These are phyloP conservation scores for Diplocarpon rosae DNA, from an alignment of 2,329 filamentous ascomycete species.

Conservation along the genomic window DNA sequence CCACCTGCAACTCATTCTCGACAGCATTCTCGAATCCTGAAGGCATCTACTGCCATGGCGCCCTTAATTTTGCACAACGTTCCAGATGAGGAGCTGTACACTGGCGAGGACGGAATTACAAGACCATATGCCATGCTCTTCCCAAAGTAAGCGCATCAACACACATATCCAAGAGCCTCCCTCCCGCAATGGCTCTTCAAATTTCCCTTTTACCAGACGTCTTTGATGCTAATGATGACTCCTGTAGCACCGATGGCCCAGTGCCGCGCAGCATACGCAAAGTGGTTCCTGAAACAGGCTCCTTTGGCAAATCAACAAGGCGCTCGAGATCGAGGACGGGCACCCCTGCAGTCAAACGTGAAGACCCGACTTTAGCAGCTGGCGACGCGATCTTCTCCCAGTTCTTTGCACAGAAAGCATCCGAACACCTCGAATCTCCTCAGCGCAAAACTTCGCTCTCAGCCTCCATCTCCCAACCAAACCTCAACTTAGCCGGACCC, in stretches of 20 bases:
- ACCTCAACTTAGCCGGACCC: constrained; percentile 27
- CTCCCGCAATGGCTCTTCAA: constrained; percentile 3
- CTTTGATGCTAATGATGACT: constrained; percentile 8
- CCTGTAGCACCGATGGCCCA: constrained; percentile 40
- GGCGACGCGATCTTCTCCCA: constrained; percentile 51
- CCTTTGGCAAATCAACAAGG: constrained; percentile 56
- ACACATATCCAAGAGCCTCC: not conserved
- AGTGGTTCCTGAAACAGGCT: constrained; percentile 47
- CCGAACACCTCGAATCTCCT: constrained; percentile 22
- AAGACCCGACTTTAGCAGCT: constrained; percentile 50
- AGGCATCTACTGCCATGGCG: constrained; percentile 35
- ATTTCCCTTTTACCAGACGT: not conserved
- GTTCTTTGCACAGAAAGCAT: constrained; percentile 38
- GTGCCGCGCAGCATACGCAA: constrained; percentile 38
- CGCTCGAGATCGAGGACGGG: constrained; percentile 51
- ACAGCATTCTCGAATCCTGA: not conserved
- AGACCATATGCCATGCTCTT: constrained; percentile 57
- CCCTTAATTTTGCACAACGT: constrained; percentile 59
- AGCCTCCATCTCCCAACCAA: constrained; percentile 27
- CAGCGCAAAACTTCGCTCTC: constrained; percentile 26
- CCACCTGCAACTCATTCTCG: not conserved
- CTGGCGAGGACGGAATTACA: constrained; percentile 53
- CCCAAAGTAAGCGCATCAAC: constrained; percentile 39
- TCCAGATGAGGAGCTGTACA: constrained; percentile 55
- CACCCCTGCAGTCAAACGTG: constrained; percentile 38